phyloP scores from a whole-genome alignment of 2,329 filamentous ascomycete species.

The Pleomassaria siparia region DNA sequence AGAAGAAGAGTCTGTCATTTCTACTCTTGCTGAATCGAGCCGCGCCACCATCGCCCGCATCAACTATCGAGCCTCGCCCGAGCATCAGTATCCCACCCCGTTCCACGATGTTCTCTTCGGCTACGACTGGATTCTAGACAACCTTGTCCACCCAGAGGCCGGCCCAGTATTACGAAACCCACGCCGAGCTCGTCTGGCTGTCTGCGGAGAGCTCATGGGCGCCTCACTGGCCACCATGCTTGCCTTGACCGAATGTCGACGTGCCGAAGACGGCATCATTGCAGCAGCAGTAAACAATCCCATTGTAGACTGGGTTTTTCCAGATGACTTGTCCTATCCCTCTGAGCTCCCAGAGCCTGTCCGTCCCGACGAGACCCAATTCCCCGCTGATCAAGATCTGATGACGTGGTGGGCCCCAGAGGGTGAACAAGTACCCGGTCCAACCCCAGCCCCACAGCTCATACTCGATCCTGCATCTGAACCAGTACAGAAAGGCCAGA shows the following conservation, averaged over 20 bases:
- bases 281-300: constrained; percentile 52
- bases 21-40: constrained; percentile 38
- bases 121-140: constrained; percentile 51
- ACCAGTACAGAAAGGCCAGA: constrained; percentile 14
- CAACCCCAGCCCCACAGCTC: neutral
- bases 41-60: constrained; percentile 47
- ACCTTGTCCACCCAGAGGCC: constrained; percentile 33
- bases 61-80: constrained; percentile 47
- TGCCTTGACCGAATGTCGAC: constrained; percentile 52
- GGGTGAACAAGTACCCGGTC: constrained; percentile 10
- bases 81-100: constrained; percentile 47
- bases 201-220: constrained; percentile 53
- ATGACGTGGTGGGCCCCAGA: constrained; percentile 17
- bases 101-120: constrained; percentile 51
- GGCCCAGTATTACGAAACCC: constrained; percentile 9
- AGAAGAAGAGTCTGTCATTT: constrained; percentile 35
- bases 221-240: constrained; percentile 52
- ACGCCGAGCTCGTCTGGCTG: constrained; percentile 40
- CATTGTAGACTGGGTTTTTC: constrained; percentile 52
- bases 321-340: constrained; percentile 31
- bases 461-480: neutral
- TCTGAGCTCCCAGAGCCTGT: constrained; percentile 32
- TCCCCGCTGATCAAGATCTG: constrained; percentile 32
- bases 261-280: constrained; percentile 43
- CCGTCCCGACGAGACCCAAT: constrained; percentile 30